Evolutionary conservation across 768 basidiomycete genomes (phyloP), one percentile per base, ranked within the genome.

Genomic region (Roridomyces roridus): DNA sequence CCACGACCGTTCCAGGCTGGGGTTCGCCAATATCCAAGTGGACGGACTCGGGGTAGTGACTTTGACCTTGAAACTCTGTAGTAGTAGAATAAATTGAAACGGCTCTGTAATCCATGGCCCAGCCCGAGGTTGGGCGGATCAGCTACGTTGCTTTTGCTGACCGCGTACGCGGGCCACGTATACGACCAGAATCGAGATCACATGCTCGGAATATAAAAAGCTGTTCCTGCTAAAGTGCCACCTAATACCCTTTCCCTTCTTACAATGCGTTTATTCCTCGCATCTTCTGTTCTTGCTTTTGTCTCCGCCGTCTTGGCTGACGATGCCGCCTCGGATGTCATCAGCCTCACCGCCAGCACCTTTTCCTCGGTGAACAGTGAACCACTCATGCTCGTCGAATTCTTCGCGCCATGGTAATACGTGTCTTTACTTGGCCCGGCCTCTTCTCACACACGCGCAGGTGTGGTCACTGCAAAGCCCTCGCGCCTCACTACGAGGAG

Each of bases 381-480:
- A 68, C 70, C 87, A 18, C 76, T 96, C 61, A 85, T 94, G 59
- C 82, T 98, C 26, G 91, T 98, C 59, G 96, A 98, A 80, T 98
- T 95, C 87, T 96, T 92, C 70, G 92, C 92, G 24, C 92, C 91
- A 60, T 94, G 91, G 91, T 91, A 67, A 10, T 68, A 60, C 25
- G 60, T 60, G 17, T 49, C 41, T 35, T 37, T 23, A 9, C 1
- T 46, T 42, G 24, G 7, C 31, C 15, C 31, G 28, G 26, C 15
- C 31, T 36, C 28, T 41, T 12, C 25, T 23, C 9, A 18, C 46
- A 5, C 60, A 31, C 2, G n/a, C 41, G 21, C 49, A 92, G 91
- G 91, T 96, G 94, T 70, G 94, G 94, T 42, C 95, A 97, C 77
- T 97, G 96, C 82, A 96, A 96, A 69, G 91, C 94, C 29, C 82